Base-by-base conservation (phyloP, 1,139 yeast genomes). In the Suhomyces choctaworum region DNA sequence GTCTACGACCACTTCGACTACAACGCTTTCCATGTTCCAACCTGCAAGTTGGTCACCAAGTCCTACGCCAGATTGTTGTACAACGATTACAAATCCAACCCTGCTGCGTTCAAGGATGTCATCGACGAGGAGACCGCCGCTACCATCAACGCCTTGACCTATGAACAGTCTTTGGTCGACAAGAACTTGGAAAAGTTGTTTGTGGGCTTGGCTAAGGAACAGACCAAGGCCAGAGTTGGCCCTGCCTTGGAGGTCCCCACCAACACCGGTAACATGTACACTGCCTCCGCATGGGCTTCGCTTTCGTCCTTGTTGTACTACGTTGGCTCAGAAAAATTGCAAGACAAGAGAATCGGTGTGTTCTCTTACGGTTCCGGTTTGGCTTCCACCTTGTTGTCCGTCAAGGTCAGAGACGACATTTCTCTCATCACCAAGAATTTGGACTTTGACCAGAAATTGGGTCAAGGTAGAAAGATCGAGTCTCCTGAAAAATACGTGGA, bases 321-420 rank as follows among this genome's bases (percentile, higher is more conserved):
- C 56, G 86, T 82, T 46, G 92, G 89, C 29, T 73, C 78, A 37
- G 94, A 82, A 33, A 68, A 76, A 36, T 76, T 90, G 51, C 87
- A 81, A 61, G 78, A 77, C 54, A 88, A 90, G 74, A 82, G 97
- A 64, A 73, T 94, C 55, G 95, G 96, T 54, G 62, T 90, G 51
- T 94, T 90, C 73, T 92, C 98, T 16, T 94, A 94, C 65, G 99
- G 99, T 48, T 92, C 98, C 19, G 99, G 99, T 55, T 78, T 92
- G 47, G 98, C 99, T 32, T 78, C 98, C 16, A 80, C 96, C 30
- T 73, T 94, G 65, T 85, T 80, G 68, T 83, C 96, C 22, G 79
- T 81, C 47, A 78, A 71, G 44, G 86, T 94, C 45, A 77, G 74
- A 51, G 96, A 95, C 42, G 98, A 92, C 63, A 72, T 92, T 47